Conservation (phyloP, 2,329 filamentous ascomycete species). For the Penicillium sumatraense region DNA sequence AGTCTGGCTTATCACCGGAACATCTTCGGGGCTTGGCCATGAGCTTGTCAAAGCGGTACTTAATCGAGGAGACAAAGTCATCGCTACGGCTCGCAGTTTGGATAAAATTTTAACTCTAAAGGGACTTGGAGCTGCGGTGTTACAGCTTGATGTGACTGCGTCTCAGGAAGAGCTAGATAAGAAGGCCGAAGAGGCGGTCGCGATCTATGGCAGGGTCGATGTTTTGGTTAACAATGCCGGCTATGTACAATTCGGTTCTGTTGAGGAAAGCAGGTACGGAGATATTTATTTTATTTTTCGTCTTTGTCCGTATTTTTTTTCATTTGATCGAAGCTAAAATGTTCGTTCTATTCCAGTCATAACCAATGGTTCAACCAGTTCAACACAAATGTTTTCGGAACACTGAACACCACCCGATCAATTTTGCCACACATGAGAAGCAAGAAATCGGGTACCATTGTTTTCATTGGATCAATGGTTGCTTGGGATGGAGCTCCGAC, state of each 20-base stretch:
- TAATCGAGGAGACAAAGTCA: constrained; percentile 38
- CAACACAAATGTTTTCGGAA: constrained; percentile 18
- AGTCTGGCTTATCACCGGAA: constrained; percentile 44
- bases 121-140: constrained; percentile 6
- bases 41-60: constrained; percentile 33
- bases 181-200: constrained; percentile 10
- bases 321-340: neutral
- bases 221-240: constrained; percentile 19
- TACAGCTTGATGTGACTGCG: constrained; percentile 15
- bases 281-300: neutral
- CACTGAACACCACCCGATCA: constrained; percentile 12
- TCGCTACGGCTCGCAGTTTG: constrained; percentile 40
- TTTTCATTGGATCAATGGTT: constrained; percentile 16
- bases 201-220: constrained; percentile 13
- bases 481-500: constrained; percentile 15
- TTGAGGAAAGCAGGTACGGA: constrained; percentile 15
- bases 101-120: constrained; percentile 26
- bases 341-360: neutral
- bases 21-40: constrained; percentile 39
- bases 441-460: constrained; percentile 10
- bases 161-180: constrained; percentile 10
- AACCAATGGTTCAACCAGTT: constrained; percentile 16
- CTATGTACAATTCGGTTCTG: constrained; percentile 12
- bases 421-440: constrained; percentile 14
- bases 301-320: neutral